Conservation (phyloP, 2,329 filamentous ascomycete genomes). For the Ceratocystis cacaofunesta region DNA sequence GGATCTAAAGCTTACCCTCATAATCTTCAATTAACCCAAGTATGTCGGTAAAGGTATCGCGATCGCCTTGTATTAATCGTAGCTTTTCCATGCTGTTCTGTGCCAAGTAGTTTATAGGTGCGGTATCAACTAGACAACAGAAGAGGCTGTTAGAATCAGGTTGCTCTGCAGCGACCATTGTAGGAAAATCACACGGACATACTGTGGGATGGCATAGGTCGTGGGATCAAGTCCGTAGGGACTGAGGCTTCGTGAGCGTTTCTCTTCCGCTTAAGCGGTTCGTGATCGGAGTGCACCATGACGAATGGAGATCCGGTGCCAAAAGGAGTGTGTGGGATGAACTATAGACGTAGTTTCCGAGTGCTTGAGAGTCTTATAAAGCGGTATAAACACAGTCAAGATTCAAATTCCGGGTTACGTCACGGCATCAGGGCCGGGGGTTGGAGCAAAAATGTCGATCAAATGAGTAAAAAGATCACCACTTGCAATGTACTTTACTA, state of each 20-base stretch:
- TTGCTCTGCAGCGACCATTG: neutral
- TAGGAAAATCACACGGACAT: neutral
- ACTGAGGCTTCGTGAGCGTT: slow-evolving; percentile 14
- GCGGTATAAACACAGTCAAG: neutral
- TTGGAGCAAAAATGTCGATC: neutral
- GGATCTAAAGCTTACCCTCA: slow-evolving; percentile 37
- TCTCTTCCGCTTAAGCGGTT: slow-evolving; percentile 16
- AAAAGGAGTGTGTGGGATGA: neutral
- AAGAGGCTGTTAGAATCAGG: neutral
- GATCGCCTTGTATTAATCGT: slow-evolving; percentile 37
- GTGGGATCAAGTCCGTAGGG: slow-evolving; percentile 14
- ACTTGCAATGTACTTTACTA: too few relatives aligned
- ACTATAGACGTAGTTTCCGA: neutral
- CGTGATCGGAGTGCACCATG: slow-evolving; percentile 15
- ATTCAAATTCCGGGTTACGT: neutral
- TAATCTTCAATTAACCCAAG: slow-evolving; percentile 62
- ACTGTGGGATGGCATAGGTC: slow-evolving; percentile 14
- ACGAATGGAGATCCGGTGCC: neutral
- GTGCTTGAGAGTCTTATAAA: neutral
- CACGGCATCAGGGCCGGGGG: neutral
- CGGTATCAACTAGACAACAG: slow-evolving; percentile 9
- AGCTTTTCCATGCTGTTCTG: slow-evolving; percentile 32
- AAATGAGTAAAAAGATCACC: neutral
- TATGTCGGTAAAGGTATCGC: slow-evolving; percentile 58
- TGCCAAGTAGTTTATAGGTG: slow-evolving; percentile 38